Evolutionary conservation across 106 monocot species (phyloP).

Genomic region (Narthecium ossifragum): DNA sequence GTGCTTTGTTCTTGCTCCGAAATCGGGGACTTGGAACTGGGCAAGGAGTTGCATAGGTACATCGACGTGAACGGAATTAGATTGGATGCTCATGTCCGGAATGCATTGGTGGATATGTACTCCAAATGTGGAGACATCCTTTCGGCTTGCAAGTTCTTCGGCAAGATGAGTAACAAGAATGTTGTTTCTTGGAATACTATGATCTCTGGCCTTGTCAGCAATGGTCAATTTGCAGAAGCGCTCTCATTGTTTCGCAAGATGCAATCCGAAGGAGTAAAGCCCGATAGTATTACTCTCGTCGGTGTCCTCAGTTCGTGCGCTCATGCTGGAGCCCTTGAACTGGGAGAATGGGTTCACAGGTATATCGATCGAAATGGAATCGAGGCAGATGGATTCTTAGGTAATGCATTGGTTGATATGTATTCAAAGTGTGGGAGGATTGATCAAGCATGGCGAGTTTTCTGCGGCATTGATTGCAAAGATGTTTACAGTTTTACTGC

Average conservation of each 20-base stretch:
- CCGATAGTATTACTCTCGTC: neutral
- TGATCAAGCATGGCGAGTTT: neutral
- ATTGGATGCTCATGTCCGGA: neutral
- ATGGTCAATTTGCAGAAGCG: neutral
- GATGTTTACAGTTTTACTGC: neutral
- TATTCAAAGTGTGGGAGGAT: constrained; percentile 2
- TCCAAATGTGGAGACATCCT: neutral
- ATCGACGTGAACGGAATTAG: neutral
- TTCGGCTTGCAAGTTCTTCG: neutral
- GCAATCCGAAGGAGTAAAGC: neutral
- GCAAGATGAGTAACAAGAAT: neutral
- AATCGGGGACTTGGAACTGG: neutral
- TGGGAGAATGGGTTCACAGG: neutral
- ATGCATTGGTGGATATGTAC: neutral
- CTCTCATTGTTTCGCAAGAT: neutral
- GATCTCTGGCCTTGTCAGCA: neutral
- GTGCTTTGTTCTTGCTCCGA: neutral
- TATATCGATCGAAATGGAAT: neutral
- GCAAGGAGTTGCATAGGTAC: neutral
- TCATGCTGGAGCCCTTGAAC: neutral
- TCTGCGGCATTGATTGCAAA: neutral
- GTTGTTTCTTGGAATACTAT: constrained; percentile 1
- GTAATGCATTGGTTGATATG: constrained; percentile 1
- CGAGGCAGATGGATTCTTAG: neutral
- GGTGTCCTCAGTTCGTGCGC: constrained; percentile 1